phyloP scores from a whole-genome alignment of 1,284 basidiomycete genomes.

The Tilletia setariae region DNA sequence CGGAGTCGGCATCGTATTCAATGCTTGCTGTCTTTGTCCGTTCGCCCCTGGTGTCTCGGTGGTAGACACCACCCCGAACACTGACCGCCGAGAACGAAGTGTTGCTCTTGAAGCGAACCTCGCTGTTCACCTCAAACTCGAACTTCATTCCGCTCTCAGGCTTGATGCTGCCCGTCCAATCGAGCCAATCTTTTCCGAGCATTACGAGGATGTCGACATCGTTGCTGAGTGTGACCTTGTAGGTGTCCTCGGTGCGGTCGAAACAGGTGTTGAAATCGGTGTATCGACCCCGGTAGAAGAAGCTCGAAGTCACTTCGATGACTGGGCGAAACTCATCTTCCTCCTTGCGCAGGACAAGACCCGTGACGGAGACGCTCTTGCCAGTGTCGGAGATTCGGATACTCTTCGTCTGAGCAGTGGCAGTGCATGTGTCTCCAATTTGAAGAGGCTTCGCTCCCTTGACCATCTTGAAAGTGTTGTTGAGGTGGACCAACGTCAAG shows the following conservation, averaged over 20 bases:
- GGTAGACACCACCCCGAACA: conserved; percentile 65
- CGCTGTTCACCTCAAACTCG: conserved; percentile 81
- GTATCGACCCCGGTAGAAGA: conserved; percentile 94
- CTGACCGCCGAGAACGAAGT: conserved; percentile 75
- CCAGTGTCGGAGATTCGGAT: conserved; percentile 88
- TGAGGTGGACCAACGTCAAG: conserved; percentile 90
- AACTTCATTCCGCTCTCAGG: conserved; percentile 71
- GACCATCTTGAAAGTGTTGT: conserved; percentile 89
- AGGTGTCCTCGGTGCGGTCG: conserved; percentile 78
- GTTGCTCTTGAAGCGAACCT: conserved; percentile 87
- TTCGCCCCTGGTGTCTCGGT: conserved; percentile 46
- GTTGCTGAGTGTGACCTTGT: conserved; percentile 71
- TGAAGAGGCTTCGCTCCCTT: conserved; percentile 72
- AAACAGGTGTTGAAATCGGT: conserved; percentile 92
- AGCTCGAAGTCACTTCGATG: conserved; percentile 89
- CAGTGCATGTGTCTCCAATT: conserved; percentile 84
- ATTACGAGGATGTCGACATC: conserved; percentile 84
- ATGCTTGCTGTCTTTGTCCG: conserved; percentile 42
- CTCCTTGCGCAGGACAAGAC: conserved; percentile 38
- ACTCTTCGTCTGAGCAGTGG: conserved; percentile 81
- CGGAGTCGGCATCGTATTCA: conserved; percentile 39
- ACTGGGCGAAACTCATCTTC: conserved; percentile 77
- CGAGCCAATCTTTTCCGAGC: conserved; percentile 95
- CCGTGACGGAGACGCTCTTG: conserved; percentile 60
- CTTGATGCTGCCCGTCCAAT: conserved; percentile 79